Percentiles rank a stretch among this genome's conserved stretches.
Evolutionary conservation across 768 basidiomycete genomes (phyloP).

Genomic region (Lactarius indigo): DNA sequence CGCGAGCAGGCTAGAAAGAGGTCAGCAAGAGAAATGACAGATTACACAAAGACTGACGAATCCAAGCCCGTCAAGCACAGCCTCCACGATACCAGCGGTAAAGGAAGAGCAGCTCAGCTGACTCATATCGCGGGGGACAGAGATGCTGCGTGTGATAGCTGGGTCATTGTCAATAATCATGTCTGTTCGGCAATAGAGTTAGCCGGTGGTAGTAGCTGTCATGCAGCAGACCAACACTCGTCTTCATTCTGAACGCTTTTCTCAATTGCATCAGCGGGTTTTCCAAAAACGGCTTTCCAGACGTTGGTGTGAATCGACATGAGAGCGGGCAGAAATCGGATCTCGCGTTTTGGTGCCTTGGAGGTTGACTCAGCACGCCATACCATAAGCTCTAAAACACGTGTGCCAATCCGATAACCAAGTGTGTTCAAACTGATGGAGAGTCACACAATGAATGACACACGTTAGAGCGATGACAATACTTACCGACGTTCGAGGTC

Average conservation of each 20-base stretch:
- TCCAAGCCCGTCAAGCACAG: slow-evolving; percentile 88
- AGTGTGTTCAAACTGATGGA: slow-evolving; percentile 74
- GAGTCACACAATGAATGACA: slow-evolving; percentile 4
- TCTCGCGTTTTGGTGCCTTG: slow-evolving; percentile 91
- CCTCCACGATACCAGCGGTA: slow-evolving; percentile 96
- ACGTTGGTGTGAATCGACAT: slow-evolving; percentile 95
- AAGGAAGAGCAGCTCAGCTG: slow-evolving; percentile 96
- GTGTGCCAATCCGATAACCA: slow-evolving; percentile 87
- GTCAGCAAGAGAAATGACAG: slow-evolving; percentile 9
- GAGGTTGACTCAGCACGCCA: slow-evolving; percentile 76
- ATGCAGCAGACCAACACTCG: slow-evolving; percentile 62
- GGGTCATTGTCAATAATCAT: slow-evolving; percentile 99
- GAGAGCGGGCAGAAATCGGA: slow-evolving; percentile 83
- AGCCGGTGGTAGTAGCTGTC: slow-evolving; percentile 9
- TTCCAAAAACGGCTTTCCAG: slow-evolving; percentile 92
- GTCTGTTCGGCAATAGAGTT: slow-evolving; percentile 45
- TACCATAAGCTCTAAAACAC: slow-evolving; percentile 81
- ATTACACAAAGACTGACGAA: slow-evolving; percentile 62
- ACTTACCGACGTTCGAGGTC: slow-evolving; percentile 89
- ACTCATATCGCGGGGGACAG: slow-evolving; percentile 91
- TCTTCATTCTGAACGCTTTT: slow-evolving; percentile 95
- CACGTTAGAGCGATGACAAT: background rate
- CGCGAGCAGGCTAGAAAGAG: slow-evolving; percentile 76
- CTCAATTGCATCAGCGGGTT: slow-evolving; percentile 91
- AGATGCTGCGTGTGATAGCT: slow-evolving; percentile 84